Evolutionary conservation across 2,329 filamentous ascomycete species (phyloP), one percentile per base, ranked within the genome.

Genomic region (Drechmeria coniospora): DNA sequence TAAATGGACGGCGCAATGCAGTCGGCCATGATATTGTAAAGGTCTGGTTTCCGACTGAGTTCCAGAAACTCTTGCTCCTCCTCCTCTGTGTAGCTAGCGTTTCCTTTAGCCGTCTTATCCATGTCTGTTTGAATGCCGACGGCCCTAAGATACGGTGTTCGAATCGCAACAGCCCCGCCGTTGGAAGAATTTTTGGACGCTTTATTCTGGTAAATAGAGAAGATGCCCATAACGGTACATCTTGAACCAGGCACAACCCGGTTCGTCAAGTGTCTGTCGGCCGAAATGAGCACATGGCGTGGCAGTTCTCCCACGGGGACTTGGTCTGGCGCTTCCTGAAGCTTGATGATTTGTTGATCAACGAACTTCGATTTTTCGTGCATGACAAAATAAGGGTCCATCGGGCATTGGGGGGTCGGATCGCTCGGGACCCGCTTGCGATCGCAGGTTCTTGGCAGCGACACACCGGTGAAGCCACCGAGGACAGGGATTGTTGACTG

Each of bases 1-100:
- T 94, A 98, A 45, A 98, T 98, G 1, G 90, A 94, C 0, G 90
- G 90, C 5, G 90, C 90, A 40, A 98, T 93, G 51, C 86, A 95
- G 42, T 79, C 74, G 2, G 86, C 74, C 57, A 98, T 87, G 21
- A 82, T 64, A 19, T 79, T 78, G 54, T 95, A 98, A n/a, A 98
- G 68, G 47, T 95, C 86, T 6, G 84, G 81, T 28, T 83, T 66
- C 38, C 90, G 68, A 48, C 86, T 94, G 60, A 98, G 69, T 47
- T 95, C 86, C 27, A 76, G 53, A 36, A 95, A 98, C 41, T 98
- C 87, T 50, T 95, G 87, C 54, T 98, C 90, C 44, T 98, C 90
- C 45, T 94, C 84, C 50, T 94, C 90, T 0, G 79, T 79, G 53
- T 94, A 95, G 11, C 79, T 68, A 0, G 79, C 73, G 39, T 73